A percentile compares a stretch with the other conserved stretches of the same genome.
Evolutionary conservation across 345 rosid genomes (phyloP).

Genomic region (Abelmoschus esculentus): DNA sequence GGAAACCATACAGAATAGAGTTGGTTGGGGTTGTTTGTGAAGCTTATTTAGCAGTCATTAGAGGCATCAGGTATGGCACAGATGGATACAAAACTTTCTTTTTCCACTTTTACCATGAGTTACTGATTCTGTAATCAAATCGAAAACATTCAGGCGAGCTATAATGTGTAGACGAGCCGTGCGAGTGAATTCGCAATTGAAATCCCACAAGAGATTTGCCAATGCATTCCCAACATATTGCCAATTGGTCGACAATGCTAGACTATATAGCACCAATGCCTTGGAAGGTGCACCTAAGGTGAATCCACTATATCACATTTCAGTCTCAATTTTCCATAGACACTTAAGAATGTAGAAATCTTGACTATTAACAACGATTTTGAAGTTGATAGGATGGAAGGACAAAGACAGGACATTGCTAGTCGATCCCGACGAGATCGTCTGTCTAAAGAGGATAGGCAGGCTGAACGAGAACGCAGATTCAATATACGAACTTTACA

Average conservation of each 20-base stretch:
- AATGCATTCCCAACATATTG: conserved; percentile 70
- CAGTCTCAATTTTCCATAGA: not conserved
- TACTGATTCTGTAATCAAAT: not conserved
- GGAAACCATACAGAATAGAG: conserved; percentile 89
- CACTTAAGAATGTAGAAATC: not conserved
- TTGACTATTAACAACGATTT: conserved; percentile 21
- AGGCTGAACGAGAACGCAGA: conserved; percentile 70
- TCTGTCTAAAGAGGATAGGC: conserved; percentile 53
- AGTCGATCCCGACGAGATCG: conserved; percentile 84
- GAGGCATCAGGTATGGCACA: conserved; percentile 73
- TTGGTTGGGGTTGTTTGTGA: conserved; percentile 92
- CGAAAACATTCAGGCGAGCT: conserved; percentile 66
- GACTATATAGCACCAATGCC: conserved; percentile 76
- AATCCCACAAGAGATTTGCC: conserved; percentile 90
- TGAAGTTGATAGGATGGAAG: conserved; percentile 95
- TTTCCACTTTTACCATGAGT: not conserved
- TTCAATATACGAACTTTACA: conserved; percentile 68
- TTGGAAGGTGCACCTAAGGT: conserved; percentile 84
- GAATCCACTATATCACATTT: not conserved
- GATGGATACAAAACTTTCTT: not conserved
- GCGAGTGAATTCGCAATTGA: conserved; percentile 73
- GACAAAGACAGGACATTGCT: conserved; percentile 75
- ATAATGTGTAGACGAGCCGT: conserved; percentile 84
- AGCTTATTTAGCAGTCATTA: conserved; percentile 79
- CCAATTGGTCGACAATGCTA: conserved; percentile 72